phyloP scores from a whole-genome alignment of 2,329 filamentous ascomycete genomes.

The Biscogniauxia sp. region DNA sequence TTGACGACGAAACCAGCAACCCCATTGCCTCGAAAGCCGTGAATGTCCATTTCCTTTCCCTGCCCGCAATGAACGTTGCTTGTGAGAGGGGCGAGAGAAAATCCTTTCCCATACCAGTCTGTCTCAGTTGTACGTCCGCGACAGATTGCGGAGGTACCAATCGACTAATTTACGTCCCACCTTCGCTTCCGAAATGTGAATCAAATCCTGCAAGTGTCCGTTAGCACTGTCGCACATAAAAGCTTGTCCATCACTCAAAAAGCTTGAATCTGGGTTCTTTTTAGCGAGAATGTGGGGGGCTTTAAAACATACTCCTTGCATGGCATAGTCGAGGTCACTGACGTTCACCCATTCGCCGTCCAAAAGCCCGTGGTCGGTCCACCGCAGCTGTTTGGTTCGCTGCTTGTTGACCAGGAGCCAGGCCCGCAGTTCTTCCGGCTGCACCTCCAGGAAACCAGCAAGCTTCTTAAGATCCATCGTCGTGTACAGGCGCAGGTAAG shows the following conservation, averaged over 20 bases:
- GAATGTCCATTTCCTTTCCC: conserved; percentile 14
- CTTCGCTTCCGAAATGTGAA: conserved; percentile 98
- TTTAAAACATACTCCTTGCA: conserved; percentile 74
- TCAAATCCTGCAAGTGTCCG: conserved; percentile 66
- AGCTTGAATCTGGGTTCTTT: conserved; percentile 12
- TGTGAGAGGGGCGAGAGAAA: conserved; percentile 4
- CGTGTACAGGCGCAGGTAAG: conserved; percentile 97
- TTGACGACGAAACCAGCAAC: conserved; percentile 31
- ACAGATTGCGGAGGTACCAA: conserved; percentile 97
- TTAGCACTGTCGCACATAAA: conserved; percentile 27
- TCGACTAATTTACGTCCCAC: conserved; percentile 95
- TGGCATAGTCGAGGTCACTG: conserved; percentile 93
- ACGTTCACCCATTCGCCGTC: conserved; percentile 92
- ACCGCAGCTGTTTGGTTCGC: conserved; percentile 92
- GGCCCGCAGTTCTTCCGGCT: conserved; percentile 91
- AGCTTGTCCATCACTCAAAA: conserved; percentile 24
- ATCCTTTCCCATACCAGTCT: conserved; percentile 15
- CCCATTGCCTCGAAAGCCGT: conserved; percentile 21
- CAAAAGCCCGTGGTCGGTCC: conserved; percentile 83
- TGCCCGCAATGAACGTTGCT: conserved; percentile 16
- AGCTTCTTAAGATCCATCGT: conserved; percentile 99
- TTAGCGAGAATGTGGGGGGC: conserved; percentile 3
- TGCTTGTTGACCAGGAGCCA: conserved; percentile 99
- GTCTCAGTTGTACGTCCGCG: conserved; percentile 77
- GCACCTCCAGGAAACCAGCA: conserved; percentile 92